Base-by-base conservation (phyloP, 495 filamentous ascomycete genomes). In the Penicillium verhagenii region DNA sequence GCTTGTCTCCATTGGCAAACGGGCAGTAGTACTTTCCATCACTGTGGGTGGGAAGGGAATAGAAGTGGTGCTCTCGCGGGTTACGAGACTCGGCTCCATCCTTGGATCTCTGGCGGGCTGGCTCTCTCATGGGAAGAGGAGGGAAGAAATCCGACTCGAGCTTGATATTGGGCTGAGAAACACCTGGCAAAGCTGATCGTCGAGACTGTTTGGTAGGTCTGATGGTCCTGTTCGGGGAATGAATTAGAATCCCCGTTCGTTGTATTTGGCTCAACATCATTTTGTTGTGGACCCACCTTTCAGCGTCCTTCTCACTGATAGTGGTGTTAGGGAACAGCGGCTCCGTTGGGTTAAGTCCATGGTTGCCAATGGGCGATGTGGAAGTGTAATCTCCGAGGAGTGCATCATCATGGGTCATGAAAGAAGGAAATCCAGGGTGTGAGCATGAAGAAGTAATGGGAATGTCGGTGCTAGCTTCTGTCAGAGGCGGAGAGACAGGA, bases 11-110 rank as follows among this genome's bases (percentile, higher is more conserved):
- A 51, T 58, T 64, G 71, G 88, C 86, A 75, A 83, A 91, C 20
- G 92, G 92, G 82, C 92, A 97, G 75, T 95, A 88, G 72, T 91
- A 97, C 45, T 93, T 80, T 66, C 87, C 89, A 73, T 95, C 89
- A 57, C 74, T 73, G 38, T 84, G 79, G 40, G 82, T 82, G 39
- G 81, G 79, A 65, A 82, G 82, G 65, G 87, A 84, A 73, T 96
- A 96, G 57, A 89, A 81, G 25, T 79, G 83, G 70, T 96, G 86
- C 58, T 87, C 86, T 68, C 91, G 76, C 16, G 90, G 88, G 72
- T 84, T 86, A 67, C 86, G 77, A 65, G 70, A 53, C 38, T 79
- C 72, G 38, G 66, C 57, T 42, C 68, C 66, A 40, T 80, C 79
- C 69, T 79, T 82, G 60, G 77, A 70, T 59, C 69, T 70, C 48